phyloP scores from a whole-genome alignment of 345 rosid genomes.

The Lumnitzera littorea region DNA sequence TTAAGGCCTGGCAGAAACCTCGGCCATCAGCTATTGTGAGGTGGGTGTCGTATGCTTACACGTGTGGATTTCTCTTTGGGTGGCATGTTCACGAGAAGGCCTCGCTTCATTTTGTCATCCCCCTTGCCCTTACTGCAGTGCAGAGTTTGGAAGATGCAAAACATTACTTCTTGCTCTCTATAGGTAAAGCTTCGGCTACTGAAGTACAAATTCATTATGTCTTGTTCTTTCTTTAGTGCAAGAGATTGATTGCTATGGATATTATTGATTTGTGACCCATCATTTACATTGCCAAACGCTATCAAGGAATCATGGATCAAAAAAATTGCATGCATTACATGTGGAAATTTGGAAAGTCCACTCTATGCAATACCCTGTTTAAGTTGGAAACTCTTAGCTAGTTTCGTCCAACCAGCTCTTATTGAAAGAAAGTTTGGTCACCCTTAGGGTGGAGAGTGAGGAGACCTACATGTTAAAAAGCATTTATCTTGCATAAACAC shows the following conservation, averaged over 20 bases:
- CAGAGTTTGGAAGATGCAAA: constrained; percentile 77
- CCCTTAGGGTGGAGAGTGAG: too few relatives aligned
- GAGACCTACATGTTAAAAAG: too few relatives aligned
- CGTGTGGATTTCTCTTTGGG: constrained; percentile 85
- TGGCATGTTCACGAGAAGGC: constrained; percentile 99
- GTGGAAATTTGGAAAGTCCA: too few relatives aligned
- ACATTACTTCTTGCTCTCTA: constrained; percentile 70
- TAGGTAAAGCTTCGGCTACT: constrained; percentile 36
- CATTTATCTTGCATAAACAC: too few relatives aligned
- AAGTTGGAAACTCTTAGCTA: too few relatives aligned
- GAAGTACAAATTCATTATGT: background rate
- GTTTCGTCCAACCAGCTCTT: too few relatives aligned
- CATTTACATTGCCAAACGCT: too few relatives aligned
- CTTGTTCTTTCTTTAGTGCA: background rate
- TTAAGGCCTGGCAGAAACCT: constrained; percentile 72
- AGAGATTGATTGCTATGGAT: background rate
- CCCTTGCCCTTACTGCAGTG: constrained; percentile 65
- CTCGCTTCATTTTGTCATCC: constrained; percentile 80
- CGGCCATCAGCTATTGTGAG: constrained; percentile 43
- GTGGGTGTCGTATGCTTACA: constrained; percentile 79
- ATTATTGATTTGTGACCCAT: background rate
- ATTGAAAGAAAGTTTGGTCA: too few relatives aligned
- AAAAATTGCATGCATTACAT: too few relatives aligned
- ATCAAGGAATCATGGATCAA: too few relatives aligned
- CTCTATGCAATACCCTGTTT: too few relatives aligned